Base-by-base conservation (phyloP, 345 rosid species). In the Carallia pectinifolia region DNA sequence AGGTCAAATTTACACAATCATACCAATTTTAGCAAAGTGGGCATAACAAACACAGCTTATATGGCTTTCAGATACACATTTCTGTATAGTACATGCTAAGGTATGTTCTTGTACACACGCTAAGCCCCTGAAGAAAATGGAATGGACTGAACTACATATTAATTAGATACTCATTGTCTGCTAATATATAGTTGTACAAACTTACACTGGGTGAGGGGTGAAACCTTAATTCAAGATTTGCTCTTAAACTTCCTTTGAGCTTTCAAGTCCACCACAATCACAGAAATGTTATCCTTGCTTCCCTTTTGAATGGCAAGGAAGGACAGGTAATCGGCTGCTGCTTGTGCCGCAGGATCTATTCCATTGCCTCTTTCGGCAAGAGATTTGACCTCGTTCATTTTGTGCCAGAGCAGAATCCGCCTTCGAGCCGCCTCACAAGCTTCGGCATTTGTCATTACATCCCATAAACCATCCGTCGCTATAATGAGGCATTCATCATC, bases 81-180 rank as follows among this genome's bases (percentile, higher is more conserved):
- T 75, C 65, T 29, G 69, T 70, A 52, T 56, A 70, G 72, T 66
- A 69, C 78, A 71, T 44, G 67, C 71, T 72, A 67, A 62, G 60
- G 71, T 71, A 68, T 81, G 77, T 73, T 76, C 77, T 82, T 76
- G 81, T 55, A 81, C 85, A 81, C 80, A 83, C 83, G 81, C 71
- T 70, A 83, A 86, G 92, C 84, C 96, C 96, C 84, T 64, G 58
- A 36, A 84, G 81, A 79, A 87, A 87, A 89, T 84, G 80, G 78
- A 66, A 87, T 86, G 92, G 96, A 86, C 90, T 73, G 53, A 33
- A 33, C 85, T 86, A 82, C 86, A 85, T 82, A 80, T 83, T 78
- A 63, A 70, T 65, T 72, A 70, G 77, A 74, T 66, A 53, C 62
- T 75, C 80, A 61, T 33, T 75, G 56, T 70, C 83, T 70, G 56